Conservation (phyloP, 441 rosid species). For the Codiaeum variegatum region DNA sequence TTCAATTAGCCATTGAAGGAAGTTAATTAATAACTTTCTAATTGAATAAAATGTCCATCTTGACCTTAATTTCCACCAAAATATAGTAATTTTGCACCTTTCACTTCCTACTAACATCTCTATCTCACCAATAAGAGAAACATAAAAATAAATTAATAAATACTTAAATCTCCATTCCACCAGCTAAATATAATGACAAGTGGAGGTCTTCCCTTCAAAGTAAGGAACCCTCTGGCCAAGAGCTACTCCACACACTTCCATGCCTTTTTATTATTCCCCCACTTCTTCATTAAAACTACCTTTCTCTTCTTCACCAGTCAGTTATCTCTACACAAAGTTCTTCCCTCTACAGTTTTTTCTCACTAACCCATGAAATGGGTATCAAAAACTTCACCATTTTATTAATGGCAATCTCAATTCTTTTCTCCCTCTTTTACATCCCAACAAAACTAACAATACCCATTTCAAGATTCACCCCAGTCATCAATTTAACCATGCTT, state of each 20-base stretch:
- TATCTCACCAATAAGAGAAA: no score
- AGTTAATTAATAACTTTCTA: not conserved
- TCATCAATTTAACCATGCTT: slow-evolving; percentile 30
- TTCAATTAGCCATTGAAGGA: not conserved
- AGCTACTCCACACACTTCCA: slow-evolving; percentile 31
- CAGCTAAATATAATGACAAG: slow-evolving; percentile 21
- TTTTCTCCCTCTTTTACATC: slow-evolving; percentile 48
- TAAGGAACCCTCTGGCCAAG: slow-evolving; percentile 31
- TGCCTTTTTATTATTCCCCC: slow-evolving; percentile 10
- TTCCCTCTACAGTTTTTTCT: slow-evolving; percentile 4
- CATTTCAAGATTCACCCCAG: slow-evolving; percentile 33
- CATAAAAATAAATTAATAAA: not conserved
- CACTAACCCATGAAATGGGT: slow-evolving; percentile 35
- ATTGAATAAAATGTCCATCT: not conserved
- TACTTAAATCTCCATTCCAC: slow-evolving; percentile 15
- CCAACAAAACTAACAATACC: slow-evolving; percentile 39
- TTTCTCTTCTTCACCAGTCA: not conserved
- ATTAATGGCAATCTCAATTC: slow-evolving; percentile 50
- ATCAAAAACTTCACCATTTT: slow-evolving; percentile 51
- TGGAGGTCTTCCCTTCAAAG: slow-evolving; percentile 50
- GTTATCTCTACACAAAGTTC: not conserved
- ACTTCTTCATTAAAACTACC: slow-evolving; percentile 6
- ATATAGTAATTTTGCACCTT: slow-evolving; percentile 7
- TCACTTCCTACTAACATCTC: not conserved
- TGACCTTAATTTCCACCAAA: not conserved